Conservation (phyloP, 768 basidiomycete genomes). For the Leucosporidium creatinivorum region DNA sequence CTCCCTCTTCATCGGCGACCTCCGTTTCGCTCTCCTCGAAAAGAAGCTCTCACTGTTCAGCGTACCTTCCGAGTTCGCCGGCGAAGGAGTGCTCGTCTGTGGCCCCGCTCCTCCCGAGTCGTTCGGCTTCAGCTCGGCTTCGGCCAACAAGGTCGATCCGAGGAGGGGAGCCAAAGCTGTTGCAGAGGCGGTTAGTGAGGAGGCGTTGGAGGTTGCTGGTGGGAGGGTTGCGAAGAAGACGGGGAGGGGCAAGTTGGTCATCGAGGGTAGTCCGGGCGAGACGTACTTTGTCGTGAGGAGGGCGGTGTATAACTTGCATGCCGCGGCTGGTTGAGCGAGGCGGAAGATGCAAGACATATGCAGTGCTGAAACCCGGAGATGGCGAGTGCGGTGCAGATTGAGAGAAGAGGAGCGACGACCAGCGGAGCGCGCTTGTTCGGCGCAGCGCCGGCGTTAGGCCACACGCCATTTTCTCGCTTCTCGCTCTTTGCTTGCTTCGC, state of each 20-base stretch:
- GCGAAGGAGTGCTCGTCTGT: conserved; percentile 92
- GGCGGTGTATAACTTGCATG: conserved; percentile 85
- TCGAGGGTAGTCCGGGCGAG: conserved; percentile 81
- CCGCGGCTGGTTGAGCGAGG: conserved; percentile 48
- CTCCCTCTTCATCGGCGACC: conserved; percentile 95
- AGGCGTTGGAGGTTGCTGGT: conserved; percentile 34
- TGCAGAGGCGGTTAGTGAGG: conserved; percentile 28
- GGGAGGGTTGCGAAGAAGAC: conserved; percentile 69
- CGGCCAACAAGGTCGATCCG: conserved; percentile 49
- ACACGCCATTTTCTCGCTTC: too few relatives aligned
- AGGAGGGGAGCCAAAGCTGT: conserved; percentile 38
- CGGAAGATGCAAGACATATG: too few relatives aligned
- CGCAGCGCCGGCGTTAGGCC: too few relatives aligned
- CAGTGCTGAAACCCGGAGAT: too few relatives aligned
- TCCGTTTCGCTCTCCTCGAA: conserved; percentile 84
- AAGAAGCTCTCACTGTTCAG: conserved; percentile 63
- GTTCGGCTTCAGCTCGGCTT: conserved; percentile 51
- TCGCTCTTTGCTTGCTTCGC: too few relatives aligned
- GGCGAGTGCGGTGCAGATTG: too few relatives aligned
- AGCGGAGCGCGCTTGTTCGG: too few relatives aligned
- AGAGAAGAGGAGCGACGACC: too few relatives aligned
- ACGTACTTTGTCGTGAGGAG: conserved; percentile 81
- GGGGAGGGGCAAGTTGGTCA: conserved; percentile 70
- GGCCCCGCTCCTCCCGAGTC: conserved; percentile 38
- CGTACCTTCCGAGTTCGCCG: conserved; percentile 88